A percentile compares a stretch with the other conserved stretches of the same genome.
These are phyloP conservation scores for Cymbopogon citratus DNA, from an alignment of 176 grass and related monocot genomes.

Conservation along the genomic window DNA sequence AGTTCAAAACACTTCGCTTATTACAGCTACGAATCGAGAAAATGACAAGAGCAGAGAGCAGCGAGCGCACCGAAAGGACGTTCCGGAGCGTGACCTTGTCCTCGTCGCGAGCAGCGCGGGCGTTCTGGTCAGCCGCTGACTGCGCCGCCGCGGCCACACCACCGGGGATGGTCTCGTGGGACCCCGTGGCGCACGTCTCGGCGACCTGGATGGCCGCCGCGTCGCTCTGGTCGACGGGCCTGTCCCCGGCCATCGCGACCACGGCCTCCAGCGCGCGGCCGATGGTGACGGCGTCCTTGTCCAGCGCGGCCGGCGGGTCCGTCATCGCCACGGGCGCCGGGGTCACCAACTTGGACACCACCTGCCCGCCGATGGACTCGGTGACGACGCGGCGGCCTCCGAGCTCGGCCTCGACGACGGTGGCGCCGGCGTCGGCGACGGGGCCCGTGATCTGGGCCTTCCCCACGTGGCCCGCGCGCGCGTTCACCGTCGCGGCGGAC, in stretches of 20 bases:
- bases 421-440: conserved; percentile 19
- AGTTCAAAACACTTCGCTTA: no score
- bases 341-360: conserved; percentile 20
- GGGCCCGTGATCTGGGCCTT: conserved; percentile 22
- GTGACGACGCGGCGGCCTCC: conserved; percentile 40
- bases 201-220: conserved; percentile 54
- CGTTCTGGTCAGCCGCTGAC: conserved; percentile 41
- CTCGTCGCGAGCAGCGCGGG: conserved; percentile 11
- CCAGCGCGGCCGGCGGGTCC: not conserved
- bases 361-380: conserved; percentile 58
- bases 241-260: not conserved
- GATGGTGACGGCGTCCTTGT: conserved; percentile 9
- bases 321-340: not conserved
- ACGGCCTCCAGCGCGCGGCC: conserved; percentile 9
- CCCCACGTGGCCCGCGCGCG: conserved; percentile 32
- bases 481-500: conserved; percentile 46
- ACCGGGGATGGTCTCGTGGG: not conserved
- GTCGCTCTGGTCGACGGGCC: conserved; percentile 35
- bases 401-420: conserved; percentile 44
- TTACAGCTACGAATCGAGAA: not conserved
- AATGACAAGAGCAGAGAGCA: not conserved
- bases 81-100: conserved; percentile 53
- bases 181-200: conserved; percentile 42
- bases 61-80: conserved; percentile 38
- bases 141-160: conserved; percentile 35